These are phyloP conservation scores for Haplosporangium sp. DNA, from an alignment of 371 early-diverging fungal genomes.

Conservation along the genomic window DNA sequence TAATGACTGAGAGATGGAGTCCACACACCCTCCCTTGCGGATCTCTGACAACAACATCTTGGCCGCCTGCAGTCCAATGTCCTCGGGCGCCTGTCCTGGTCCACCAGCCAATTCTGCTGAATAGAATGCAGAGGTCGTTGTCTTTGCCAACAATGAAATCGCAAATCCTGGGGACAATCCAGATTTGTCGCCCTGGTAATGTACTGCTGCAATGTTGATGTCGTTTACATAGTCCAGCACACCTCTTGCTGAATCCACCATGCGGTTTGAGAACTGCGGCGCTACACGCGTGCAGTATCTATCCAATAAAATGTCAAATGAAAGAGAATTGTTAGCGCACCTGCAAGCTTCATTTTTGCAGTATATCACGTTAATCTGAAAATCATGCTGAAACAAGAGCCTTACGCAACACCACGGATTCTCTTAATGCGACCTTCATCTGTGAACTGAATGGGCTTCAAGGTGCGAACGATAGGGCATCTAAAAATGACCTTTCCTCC, in stretches of 20 bases:
- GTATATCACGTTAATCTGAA: no score
- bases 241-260: slow-evolving; percentile 89
- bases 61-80: slow-evolving; percentile 83
- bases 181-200: slow-evolving; percentile 94
- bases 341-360: not conserved
- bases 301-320: not conserved
- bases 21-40: slow-evolving; percentile 90
- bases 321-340: not conserved
- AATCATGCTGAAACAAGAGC: slow-evolving; percentile 15
- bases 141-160: slow-evolving; percentile 91
- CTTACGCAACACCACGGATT: slow-evolving; percentile 95
- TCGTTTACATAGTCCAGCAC: slow-evolving; percentile 93
- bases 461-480: slow-evolving; percentile 83
- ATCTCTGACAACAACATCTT: slow-evolving; percentile 86
- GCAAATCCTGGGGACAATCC: slow-evolving; percentile 94
- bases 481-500: slow-evolving; percentile 93
- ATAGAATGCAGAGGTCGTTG: slow-evolving; percentile 83
- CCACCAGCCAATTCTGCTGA: slow-evolving; percentile 87
- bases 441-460: slow-evolving; percentile 83
- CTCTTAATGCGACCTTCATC: slow-evolving; percentile 91
- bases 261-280: slow-evolving; percentile 93
- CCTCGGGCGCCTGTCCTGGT: slow-evolving; percentile 89
- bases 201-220: slow-evolving; percentile 97
- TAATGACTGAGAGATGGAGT: slow-evolving; percentile 90
- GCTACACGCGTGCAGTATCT: slow-evolving; percentile 87